Evolutionary conservation across 1,139 yeast genomes (phyloP).

Genomic region (Saccharomycopsis hybrid): DNA sequence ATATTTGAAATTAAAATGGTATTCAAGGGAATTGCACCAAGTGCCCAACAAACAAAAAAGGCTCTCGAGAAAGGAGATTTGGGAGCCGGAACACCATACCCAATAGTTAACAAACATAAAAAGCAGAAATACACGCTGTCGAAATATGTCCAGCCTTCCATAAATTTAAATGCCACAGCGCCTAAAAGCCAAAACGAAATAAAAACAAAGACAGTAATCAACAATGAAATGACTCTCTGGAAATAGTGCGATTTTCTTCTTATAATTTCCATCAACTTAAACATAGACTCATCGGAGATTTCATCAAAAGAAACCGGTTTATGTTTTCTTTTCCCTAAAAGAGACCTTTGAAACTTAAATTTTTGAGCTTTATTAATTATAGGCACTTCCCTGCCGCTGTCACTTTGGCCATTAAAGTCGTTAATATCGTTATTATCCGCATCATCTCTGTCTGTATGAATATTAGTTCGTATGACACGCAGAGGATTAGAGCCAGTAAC

Average conservation of each 20-base stretch:
- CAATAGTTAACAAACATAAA: constrained; percentile 70
- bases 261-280: constrained; percentile 19
- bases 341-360: not conserved
- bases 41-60: constrained; percentile 72
- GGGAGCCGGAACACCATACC: constrained; percentile 77
- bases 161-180: constrained; percentile 49
- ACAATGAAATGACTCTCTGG: constrained; percentile 30
- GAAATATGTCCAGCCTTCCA: constrained; percentile 68
- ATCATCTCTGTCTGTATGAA: not conserved
- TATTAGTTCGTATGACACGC: not conserved
- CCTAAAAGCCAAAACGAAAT: constrained; percentile 64
- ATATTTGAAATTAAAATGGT: constrained; percentile 69
- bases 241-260: constrained; percentile 25
- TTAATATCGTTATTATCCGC: not conserved
- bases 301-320: constrained; percentile 3
- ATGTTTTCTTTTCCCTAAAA: not conserved
- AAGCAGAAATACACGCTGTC: constrained; percentile 67
- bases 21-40: constrained; percentile 81
- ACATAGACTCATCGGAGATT: constrained; percentile 18
- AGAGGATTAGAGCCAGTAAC: not conserved
- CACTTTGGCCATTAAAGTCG: not conserved
- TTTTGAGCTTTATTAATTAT: not conserved
- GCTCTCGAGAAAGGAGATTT: constrained; percentile 56
- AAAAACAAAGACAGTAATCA: constrained; percentile 41
- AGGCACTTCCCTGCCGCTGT: not conserved